Evolutionary conservation across 1,139 yeast species (phyloP), one percentile per base, ranked within the genome.

Genomic region (Taphrina populina): DNA sequence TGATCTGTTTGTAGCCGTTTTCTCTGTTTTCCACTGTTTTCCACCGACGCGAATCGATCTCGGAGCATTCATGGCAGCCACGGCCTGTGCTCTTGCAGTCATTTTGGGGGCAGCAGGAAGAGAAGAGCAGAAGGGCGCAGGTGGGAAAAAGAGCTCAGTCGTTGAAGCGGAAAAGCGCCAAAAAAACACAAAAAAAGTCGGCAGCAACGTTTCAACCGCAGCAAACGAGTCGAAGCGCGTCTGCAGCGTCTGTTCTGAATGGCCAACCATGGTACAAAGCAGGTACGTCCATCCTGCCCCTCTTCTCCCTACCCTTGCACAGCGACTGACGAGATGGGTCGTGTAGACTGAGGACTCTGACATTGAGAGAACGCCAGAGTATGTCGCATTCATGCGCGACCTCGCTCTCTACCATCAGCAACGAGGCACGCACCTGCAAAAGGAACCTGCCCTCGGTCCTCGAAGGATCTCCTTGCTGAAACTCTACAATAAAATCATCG

Each of bases 361-460:
- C 21, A 55, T 58, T 29, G 61, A 59, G 23, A 60, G 57, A 13
- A 55, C 51, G 15, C 49, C 52, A 7, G 61, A 59, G 27, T 59
- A 59, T 32, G 51, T 27, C 19, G 44, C 34, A 5, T 59, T 59
- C 32, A 58, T 59, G 33, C 29, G 35, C 20, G 46, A 43, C 17
- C 54, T 59, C 26, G 59, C 57, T 20, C 34, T 30, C 23, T 58
- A 47, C 39, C 61, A 59, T 24, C 34, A 33, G 21, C 53, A 37
- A 24, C 52, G 61, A 13, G 57, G 58, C 34, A 55, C 53, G n/a
- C 37, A 36, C 17, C 56, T 59, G 17, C 41, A 40, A 13, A 41
- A 39, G 11, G 60, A 59, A 20, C 61, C 61, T 6, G 58, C 53
- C 4, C 49, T 59, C 17, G 60, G 60, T 19, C 56, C 53, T 2